These are phyloP conservation scores for Davidsoniella eucalypti DNA, from an alignment of 2,329 filamentous ascomycete genomes.

Conservation along the genomic window DNA sequence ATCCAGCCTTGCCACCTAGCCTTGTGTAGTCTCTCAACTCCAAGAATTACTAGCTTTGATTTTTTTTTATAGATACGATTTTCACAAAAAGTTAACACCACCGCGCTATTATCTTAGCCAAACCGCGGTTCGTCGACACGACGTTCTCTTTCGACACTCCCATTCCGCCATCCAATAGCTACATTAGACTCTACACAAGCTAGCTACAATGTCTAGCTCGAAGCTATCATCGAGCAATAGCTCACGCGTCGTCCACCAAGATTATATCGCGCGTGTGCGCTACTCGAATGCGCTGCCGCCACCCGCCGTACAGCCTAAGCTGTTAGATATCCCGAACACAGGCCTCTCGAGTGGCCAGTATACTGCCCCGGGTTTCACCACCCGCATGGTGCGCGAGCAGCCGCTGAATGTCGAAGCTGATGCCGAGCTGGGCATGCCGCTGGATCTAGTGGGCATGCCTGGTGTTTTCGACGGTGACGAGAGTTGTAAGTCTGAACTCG, in stretches of 20 bases:
- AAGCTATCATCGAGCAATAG: conserved; percentile 18
- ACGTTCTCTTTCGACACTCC: no score
- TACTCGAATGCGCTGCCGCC: conserved; percentile 93
- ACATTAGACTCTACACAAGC: no score
- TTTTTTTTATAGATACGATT: no score
- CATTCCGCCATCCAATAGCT: no score
- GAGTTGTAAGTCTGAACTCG: conserved; percentile 47
- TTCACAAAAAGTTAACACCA: no score
- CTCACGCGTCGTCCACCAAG: conserved; percentile 62
- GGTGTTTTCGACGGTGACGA: conserved; percentile 92
- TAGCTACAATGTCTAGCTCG: conserved; percentile 7
- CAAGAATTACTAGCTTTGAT: no score
- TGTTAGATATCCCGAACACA: conserved; percentile 90
- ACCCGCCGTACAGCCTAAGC: conserved; percentile 85
- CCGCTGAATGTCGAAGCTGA: conserved; percentile 93
- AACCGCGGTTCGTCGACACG: no score
- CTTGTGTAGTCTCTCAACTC: no score
- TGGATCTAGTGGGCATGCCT: conserved; percentile 87
- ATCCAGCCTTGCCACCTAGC: no score
- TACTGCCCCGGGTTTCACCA: conserved; percentile 78
- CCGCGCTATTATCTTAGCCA: no score
- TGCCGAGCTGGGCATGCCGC: conserved; percentile 92
- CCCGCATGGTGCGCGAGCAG: conserved; percentile 76
- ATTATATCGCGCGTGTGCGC: conserved; percentile 90
- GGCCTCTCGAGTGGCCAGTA: conserved; percentile 77